Conservation (phyloP, 768 basidiomycete species). For the Cystofilobasidium macerans region DNA sequence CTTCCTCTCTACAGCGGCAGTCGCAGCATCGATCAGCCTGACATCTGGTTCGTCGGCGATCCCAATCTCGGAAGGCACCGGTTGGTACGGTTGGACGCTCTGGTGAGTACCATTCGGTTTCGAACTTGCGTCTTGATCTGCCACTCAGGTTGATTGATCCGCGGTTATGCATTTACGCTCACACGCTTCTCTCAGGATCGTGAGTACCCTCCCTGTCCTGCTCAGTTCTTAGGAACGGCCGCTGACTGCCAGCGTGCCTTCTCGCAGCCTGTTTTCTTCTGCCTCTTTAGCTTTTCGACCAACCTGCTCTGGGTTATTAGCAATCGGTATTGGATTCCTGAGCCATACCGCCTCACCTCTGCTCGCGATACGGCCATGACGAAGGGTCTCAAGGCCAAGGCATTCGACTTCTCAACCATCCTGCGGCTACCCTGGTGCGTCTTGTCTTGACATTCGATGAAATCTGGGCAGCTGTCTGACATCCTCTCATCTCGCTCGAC, state of each 20-base stretch:
- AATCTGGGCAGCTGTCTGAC: neutral
- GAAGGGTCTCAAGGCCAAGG: neutral
- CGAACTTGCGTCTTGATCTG: too few species aligned
- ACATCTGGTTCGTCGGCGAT: conserved; percentile 7
- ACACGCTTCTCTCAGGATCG: too few species aligned
- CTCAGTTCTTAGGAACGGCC: neutral
- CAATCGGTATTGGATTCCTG: neutral
- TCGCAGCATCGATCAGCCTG: neutral
- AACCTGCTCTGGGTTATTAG: conserved; percentile 10
- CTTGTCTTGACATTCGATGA: too few species aligned
- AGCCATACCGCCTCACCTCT: neutral
- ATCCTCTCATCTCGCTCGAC: neutral
- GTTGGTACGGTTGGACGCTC: neutral
- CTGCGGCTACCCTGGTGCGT: conserved; percentile 2
- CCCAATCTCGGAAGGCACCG: conserved; percentile 7
- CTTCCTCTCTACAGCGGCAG: too few species aligned
- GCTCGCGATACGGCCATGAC: neutral
- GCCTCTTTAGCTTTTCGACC: neutral
- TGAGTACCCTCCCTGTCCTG: neutral
- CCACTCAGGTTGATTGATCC: neutral
- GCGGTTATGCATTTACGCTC: too few species aligned
- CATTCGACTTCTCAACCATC: neutral
- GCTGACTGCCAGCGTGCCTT: neutral
- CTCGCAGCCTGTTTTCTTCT: conserved; percentile 3
- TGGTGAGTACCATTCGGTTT: neutral